Base-by-base conservation (phyloP, 106 monocot species). In the Narthecium ossifragum region DNA sequence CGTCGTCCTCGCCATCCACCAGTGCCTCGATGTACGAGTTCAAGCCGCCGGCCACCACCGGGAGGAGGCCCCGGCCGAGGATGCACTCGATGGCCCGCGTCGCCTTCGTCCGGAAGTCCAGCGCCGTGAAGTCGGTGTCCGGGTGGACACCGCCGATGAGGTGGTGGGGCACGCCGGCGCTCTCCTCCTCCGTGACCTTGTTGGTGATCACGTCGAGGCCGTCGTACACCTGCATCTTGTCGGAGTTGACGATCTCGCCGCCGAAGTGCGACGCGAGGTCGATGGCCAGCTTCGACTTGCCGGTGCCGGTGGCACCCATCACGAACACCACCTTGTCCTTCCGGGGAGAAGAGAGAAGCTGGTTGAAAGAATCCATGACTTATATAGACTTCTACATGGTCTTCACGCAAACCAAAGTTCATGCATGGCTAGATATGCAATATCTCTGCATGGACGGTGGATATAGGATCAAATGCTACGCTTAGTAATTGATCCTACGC, bases 161-260 rank as follows among this genome's bases (percentile, higher is more conserved):
- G 65, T 85, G 85, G 70, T 85, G 85, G 6, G 73, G 66, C 3
- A 80, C 53, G 10, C 67, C 80, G 11, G 38, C 36, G 27, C 45
- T 24, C 61, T 85, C 85, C 24, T 60, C 73, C 0, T 55, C 31
- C 11, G 70, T 77, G 55, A 80, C 75, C 65, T 85, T 85, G 80
- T 85, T 85, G 27, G 80, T 85, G 6, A 73, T 53, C 22, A 85
- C 53, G 40, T 69, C 56, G 24, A 85, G 75, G 51, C 85, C 85
- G 18, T 46, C 51, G 66, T 85, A 80, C 40, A 80, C 69, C 57
- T 85, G 85, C 39, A 85, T 85, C 43, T 85, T 85, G 67, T 85
- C 85, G 43, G 76, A 80, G 59, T 80, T 85, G 55, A 85, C 45
- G 53, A 85, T 55, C 63, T 85, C 85, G 9, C 76, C 76, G 17